These are phyloP conservation scores for Tremella fuciformis DNA, from an alignment of 768 basidiomycete species.

Conservation along the genomic window DNA sequence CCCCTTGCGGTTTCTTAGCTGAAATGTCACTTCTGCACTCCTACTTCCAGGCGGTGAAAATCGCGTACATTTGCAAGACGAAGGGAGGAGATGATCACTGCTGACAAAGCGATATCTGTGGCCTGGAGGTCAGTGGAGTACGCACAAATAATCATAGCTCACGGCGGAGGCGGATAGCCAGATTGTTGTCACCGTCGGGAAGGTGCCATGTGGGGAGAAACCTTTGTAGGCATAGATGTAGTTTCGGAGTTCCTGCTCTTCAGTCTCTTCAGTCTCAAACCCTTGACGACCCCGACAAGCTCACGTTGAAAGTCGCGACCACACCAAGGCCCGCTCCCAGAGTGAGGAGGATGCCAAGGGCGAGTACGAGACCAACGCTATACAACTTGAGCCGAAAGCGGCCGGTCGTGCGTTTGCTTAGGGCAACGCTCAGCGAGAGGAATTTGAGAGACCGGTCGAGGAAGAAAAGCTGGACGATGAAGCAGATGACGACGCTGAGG, in stretches of 20 bases:
- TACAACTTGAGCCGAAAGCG: background rate
- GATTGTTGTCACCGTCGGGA: background rate
- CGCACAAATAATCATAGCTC: background rate
- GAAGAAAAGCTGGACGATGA: slow-evolving; percentile 28
- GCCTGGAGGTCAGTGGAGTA: slow-evolving; percentile 8
- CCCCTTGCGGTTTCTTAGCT: background rate
- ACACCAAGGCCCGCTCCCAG: slow-evolving; percentile 12
- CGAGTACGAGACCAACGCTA: slow-evolving; percentile 9
- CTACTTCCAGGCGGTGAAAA: background rate
- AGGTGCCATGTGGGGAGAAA: background rate
- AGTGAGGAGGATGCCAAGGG: slow-evolving; percentile 12
- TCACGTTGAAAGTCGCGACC: slow-evolving; percentile 9
- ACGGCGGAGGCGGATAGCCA: slow-evolving; percentile 8
- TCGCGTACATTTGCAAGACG: slow-evolving; percentile 13
- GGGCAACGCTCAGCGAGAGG: slow-evolving; percentile 1
- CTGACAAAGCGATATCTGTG: slow-evolving; percentile 17
- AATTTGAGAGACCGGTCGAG: slow-evolving; percentile 20
- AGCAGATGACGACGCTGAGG: slow-evolving; percentile 19
- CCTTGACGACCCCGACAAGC: too few species aligned
- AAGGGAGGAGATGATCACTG: slow-evolving; percentile 14
- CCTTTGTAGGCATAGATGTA: slow-evolving; percentile 10
- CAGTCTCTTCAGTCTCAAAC: too few species aligned
- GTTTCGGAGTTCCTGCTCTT: too few species aligned
- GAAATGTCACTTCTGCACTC: too few species aligned
- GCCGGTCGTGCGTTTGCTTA: background rate